Percentiles rank a stretch among this genome's conserved stretches.
phyloP scores from a whole-genome alignment of 805 yeast genomes.

The Starmerella bacillaris region DNA sequence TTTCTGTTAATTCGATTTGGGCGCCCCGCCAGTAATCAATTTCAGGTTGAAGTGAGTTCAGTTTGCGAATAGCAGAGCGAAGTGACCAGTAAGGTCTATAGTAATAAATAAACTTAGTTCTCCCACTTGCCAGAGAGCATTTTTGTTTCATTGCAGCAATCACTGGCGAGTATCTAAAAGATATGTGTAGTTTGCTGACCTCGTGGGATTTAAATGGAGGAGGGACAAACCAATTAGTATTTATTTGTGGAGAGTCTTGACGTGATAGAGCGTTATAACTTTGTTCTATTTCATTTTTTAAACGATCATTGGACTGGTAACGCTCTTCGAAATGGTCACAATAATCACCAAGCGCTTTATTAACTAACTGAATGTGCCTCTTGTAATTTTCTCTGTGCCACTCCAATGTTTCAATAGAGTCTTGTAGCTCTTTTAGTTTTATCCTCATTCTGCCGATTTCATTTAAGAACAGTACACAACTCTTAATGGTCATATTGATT shows the following conservation, averaged over 20 bases:
- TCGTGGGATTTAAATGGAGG: background rate
- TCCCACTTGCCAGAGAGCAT: background rate
- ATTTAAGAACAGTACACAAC: background rate
- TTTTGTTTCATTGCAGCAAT: background rate
- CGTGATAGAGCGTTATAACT: background rate
- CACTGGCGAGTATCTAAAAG: background rate
- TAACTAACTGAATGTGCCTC: background rate
- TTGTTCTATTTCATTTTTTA: background rate
- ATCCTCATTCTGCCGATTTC: background rate
- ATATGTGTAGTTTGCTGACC: background rate
- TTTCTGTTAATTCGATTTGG: background rate
- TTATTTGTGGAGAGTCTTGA: background rate
- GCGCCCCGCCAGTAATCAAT: background rate
- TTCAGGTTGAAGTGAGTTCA: background rate
- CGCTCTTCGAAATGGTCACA: background rate
- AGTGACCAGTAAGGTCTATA: constrained; percentile 1
- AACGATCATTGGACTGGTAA: background rate
- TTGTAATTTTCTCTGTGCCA: background rate
- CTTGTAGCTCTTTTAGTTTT: background rate
- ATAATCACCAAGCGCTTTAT: background rate
- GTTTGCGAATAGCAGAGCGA: background rate
- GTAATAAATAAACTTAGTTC: background rate
- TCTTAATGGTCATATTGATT: constrained; percentile 1
- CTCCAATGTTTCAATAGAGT: background rate
- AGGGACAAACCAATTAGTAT: constrained; percentile 1